These are phyloP conservation scores for Boletus huronensis DNA, from an alignment of 768 basidiomycete species.

Conservation along the genomic window DNA sequence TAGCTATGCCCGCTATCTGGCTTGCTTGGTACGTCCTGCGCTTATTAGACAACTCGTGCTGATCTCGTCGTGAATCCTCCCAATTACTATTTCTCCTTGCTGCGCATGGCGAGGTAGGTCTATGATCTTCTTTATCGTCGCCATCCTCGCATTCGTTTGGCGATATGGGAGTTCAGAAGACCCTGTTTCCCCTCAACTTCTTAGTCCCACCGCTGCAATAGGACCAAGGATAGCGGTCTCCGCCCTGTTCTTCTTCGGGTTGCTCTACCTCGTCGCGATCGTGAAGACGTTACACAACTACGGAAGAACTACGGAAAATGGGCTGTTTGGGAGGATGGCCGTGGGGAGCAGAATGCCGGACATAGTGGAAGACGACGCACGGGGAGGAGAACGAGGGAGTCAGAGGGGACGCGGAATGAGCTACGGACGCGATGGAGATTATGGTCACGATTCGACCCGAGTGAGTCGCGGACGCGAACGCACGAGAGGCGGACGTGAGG, in stretches of 20 bases:
- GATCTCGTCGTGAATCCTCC: background rate
- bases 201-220: slow-evolving; percentile 40
- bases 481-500: slow-evolving; percentile 1
- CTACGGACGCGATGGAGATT: background rate
- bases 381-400: background rate
- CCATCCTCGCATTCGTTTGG: slow-evolving; percentile 69
- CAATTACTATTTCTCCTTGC: background rate
- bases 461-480: slow-evolving; percentile 13
- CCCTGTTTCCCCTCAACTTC: slow-evolving; percentile 29
- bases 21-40: slow-evolving; percentile 52
- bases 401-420: slow-evolving; percentile 1
- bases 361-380: background rate
- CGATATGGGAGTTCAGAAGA: slow-evolving; percentile 51
- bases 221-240: slow-evolving; percentile 57
- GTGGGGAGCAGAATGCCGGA: background rate
- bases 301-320: slow-evolving; percentile 28
- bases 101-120: slow-evolving; percentile 39
- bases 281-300: slow-evolving; percentile 61
- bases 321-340: background rate
- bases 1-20: slow-evolving; percentile 68
- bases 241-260: slow-evolving; percentile 49
- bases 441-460: background rate
- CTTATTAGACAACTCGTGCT: background rate
- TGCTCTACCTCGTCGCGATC: slow-evolving; percentile 60
- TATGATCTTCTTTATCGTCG: slow-evolving; percentile 59